A percentile compares a stretch with the other conserved stretches of the same genome.
Conservation (phyloP, 805 yeast species). For the Suhomyces sp. region DNA sequence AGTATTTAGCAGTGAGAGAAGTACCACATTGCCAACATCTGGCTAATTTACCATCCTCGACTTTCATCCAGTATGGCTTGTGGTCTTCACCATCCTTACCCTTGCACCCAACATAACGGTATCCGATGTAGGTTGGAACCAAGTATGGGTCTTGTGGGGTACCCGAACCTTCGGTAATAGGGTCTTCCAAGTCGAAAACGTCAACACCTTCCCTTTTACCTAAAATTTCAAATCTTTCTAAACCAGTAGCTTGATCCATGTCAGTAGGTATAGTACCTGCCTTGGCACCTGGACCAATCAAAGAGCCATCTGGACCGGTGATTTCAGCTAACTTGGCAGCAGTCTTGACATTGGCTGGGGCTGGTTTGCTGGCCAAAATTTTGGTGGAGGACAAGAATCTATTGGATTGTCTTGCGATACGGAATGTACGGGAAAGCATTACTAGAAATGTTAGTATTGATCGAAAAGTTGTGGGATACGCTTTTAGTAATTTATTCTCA, state of each 20-base stretch:
- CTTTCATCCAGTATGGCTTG: constrained; percentile 87
- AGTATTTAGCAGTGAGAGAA: constrained; percentile 82
- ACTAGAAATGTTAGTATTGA: constrained; percentile 17
- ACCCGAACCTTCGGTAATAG: constrained; percentile 85
- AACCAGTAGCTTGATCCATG: constrained; percentile 96
- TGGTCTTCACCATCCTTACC: constrained; percentile 89
- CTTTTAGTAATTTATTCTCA: background rate
- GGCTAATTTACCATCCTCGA: constrained; percentile 74
- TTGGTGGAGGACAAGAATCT: constrained; percentile 38
- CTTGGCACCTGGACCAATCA: constrained; percentile 89
- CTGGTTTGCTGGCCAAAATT: constrained; percentile 31
- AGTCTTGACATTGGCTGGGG: constrained; percentile 44
- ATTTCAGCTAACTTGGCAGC: constrained; percentile 75
- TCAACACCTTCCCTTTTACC: constrained; percentile 96
- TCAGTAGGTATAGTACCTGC: constrained; percentile 88
- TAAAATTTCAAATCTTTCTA: constrained; percentile 91
- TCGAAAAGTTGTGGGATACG: background rate
- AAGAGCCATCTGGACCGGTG: constrained; percentile 62
- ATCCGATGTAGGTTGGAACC: constrained; percentile 86
- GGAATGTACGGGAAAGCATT: constrained; percentile 39
- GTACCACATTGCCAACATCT: constrained; percentile 99
- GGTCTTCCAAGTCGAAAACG: constrained; percentile 83
- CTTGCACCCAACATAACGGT: constrained; percentile 95
- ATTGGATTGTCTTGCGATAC: constrained; percentile 29
- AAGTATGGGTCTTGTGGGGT: constrained; percentile 86